phyloP scores from a whole-genome alignment of 2,329 filamentous ascomycete genomes.

The Botryotinia globosa region DNA sequence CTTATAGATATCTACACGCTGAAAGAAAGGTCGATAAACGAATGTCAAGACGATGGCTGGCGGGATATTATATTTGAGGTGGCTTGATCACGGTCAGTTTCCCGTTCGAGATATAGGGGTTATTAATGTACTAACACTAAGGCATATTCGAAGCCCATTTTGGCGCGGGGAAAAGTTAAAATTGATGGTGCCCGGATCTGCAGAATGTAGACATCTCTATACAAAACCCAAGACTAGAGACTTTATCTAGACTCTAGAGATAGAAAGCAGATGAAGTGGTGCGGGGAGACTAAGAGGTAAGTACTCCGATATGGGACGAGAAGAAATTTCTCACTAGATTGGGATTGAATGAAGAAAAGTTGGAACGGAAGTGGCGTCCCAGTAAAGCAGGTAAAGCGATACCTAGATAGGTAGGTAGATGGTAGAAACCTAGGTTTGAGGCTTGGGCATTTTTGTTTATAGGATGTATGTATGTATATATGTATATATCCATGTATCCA shows the following conservation, averaged over 20 bases:
- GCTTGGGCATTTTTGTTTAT: neutral
- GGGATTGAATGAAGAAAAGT: neutral
- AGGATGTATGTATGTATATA: neutral
- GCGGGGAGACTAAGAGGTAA: neutral
- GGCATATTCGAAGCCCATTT: slow-evolving; percentile 60
- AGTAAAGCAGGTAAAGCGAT: neutral
- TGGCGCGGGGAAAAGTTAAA: slow-evolving; percentile 17
- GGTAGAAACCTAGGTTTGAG: neutral
- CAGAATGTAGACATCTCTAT: slow-evolving; percentile 14
- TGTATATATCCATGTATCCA: neutral
- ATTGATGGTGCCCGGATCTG: slow-evolving; percentile 6
- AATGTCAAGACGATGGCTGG: slow-evolving; percentile 57
- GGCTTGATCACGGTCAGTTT: slow-evolving; percentile 26
- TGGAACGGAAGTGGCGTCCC: neutral
- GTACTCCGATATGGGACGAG: neutral
- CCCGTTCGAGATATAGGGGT: neutral
- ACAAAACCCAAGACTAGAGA: slow-evolving; percentile 1
- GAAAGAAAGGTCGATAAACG: slow-evolving; percentile 60
- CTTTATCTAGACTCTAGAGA: neutral
- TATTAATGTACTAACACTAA: slow-evolving; percentile 50
- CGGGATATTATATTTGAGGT: slow-evolving; percentile 68
- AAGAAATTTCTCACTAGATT: neutral
- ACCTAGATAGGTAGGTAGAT: neutral
- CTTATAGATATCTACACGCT: slow-evolving; percentile 60
- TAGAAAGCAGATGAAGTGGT: neutral